Conservation (phyloP, 306 rosid genomes). For the Cercis canadensis region DNA sequence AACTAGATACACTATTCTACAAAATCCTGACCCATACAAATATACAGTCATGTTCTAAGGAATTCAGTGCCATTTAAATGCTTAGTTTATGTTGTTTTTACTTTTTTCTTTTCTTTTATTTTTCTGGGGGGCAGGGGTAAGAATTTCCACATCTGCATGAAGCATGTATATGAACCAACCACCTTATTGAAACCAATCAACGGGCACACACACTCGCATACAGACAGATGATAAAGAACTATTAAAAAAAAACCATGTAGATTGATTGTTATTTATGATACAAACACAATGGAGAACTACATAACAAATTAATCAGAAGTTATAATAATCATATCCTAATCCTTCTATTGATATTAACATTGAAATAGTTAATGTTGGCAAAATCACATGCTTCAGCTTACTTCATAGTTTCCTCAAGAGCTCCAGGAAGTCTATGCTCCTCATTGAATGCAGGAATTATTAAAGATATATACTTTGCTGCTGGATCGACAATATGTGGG, state of each 20-base stretch:
- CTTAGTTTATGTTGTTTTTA: neutral
- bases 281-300: neutral
- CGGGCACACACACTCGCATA: neutral
- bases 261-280: neutral
- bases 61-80: neutral
- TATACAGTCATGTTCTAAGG: neutral
- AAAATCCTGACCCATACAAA: conserved; percentile 22
- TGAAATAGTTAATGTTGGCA: conserved; percentile 13
- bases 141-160: too few relatives aligned
- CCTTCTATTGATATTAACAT: conserved; percentile 21
- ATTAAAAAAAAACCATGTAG: neutral
- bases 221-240: conserved; percentile 2
- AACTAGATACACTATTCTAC: conserved; percentile 1
- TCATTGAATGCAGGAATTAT: conserved; percentile 89
- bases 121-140: neutral
- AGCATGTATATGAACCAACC: neutral
- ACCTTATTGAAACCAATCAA: neutral
- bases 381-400: conserved; percentile 46
- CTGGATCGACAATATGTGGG: conserved; percentile 82
- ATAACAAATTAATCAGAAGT: neutral
- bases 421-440: conserved; percentile 85
- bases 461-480: conserved; percentile 84
- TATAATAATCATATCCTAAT: neutral
- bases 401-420: conserved; percentile 87
- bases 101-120: neutral